Evolutionary conservation across 2,329 filamentous ascomycete genomes (phyloP).

Genomic region (Trichoderma pleuroti): DNA sequence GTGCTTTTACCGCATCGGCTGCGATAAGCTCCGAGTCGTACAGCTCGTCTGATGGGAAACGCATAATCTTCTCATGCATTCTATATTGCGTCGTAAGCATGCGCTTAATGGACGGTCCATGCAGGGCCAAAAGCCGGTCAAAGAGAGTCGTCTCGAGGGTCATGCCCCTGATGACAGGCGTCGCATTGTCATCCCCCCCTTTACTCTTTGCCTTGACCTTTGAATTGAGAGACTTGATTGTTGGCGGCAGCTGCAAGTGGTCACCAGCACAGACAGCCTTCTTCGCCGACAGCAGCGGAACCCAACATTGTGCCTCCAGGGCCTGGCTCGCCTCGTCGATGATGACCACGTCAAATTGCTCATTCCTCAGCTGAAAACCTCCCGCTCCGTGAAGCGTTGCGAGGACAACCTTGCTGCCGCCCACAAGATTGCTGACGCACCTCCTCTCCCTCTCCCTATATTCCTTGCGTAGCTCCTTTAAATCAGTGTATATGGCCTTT

Average conservation of each 20-base stretch:
- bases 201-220: conserved; percentile 41
- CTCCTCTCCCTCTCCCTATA: conserved; percentile 79
- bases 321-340: conserved; percentile 97
- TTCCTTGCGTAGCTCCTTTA: conserved; percentile 83
- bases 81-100: conserved; percentile 98
- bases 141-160: conserved; percentile 88
- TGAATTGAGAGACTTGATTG: conserved; percentile 75
- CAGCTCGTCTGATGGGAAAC: conserved; percentile 83
- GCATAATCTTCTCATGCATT: conserved; percentile 96
- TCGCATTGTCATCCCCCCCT: conserved; percentile 33
- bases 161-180: conserved; percentile 47
- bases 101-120: conserved; percentile 79
- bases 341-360: conserved; percentile 88
- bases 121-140: conserved; percentile 76
- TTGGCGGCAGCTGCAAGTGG: conserved; percentile 89
- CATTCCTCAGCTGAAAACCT: conserved; percentile 72
- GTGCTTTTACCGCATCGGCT: conserved; percentile 70
- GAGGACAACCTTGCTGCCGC: conserved; percentile 79
- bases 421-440: conserved; percentile 73
- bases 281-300: conserved; percentile 72
- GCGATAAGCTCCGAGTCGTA: conserved; percentile 82
- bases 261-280: conserved; percentile 93
- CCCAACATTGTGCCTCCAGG: conserved; percentile 95
- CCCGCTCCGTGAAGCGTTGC: conserved; percentile 91
- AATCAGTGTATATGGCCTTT: conserved; percentile 75